Percentiles rank a stretch among this genome's conserved stretches.
Conservation (phyloP, 441 rosid species). For the Flueggea neowawraea region DNA sequence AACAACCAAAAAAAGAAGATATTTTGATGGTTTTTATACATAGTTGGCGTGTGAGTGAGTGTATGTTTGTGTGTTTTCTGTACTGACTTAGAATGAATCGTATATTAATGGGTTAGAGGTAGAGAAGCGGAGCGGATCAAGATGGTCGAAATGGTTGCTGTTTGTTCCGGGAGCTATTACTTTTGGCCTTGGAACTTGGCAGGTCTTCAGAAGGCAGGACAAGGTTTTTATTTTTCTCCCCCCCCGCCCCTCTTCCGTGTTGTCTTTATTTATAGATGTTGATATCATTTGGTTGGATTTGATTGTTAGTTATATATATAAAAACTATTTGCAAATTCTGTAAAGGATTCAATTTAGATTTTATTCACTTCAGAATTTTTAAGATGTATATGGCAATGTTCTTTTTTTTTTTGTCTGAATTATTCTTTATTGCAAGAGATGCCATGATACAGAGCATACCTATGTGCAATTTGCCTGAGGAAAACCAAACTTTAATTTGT, state of each 20-base stretch:
- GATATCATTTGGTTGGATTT: too few relatives aligned
- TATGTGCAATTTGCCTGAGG: too few relatives aligned
- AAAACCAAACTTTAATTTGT: too few relatives aligned
- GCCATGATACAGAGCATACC: too few relatives aligned
- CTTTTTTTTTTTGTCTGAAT: too few relatives aligned
- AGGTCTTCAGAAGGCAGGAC: conserved; percentile 83
- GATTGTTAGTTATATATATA: too few relatives aligned
- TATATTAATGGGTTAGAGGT: background rate
- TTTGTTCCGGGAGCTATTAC: conserved; percentile 88
- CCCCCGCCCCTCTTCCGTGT: background rate
- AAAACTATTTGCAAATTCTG: too few relatives aligned
- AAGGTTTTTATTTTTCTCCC: conserved; percentile 62
- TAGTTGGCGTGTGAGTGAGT: background rate
- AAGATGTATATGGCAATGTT: too few relatives aligned
- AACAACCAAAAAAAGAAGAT: background rate
- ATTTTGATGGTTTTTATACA: background rate
- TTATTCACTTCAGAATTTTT: too few relatives aligned
- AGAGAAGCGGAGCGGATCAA: conserved; percentile 38
- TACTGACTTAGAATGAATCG: background rate
- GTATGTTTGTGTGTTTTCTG: background rate
- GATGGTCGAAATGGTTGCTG: conserved; percentile 63
- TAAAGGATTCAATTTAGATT: too few relatives aligned
- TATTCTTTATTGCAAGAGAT: too few relatives aligned
- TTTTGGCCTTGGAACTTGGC: conserved; percentile 99
- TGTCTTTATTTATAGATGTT: background rate